phyloP scores from a whole-genome alignment of 306 rosid species.

The Prunus kanzakura region DNA sequence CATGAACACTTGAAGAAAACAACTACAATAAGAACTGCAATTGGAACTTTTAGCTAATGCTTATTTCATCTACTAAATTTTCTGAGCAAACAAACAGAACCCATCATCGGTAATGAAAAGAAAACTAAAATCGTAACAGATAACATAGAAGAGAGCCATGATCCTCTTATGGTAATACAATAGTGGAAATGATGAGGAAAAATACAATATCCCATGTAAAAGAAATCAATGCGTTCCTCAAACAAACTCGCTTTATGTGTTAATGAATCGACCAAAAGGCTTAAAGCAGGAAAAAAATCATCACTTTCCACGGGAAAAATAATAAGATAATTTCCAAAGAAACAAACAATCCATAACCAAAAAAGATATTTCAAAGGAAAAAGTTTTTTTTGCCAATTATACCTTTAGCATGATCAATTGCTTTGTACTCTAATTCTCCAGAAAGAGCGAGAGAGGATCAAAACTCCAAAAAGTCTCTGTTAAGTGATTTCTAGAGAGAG shows the following conservation, averaged over 20 bases:
- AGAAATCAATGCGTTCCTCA: not conserved
- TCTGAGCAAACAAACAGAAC: constrained; percentile 5
- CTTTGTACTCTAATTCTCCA: not conserved
- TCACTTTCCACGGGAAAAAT: not conserved
- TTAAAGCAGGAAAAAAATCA: not conserved
- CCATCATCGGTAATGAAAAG: not conserved
- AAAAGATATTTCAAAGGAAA: not conserved
- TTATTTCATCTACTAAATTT: not conserved
- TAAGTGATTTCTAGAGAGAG: constrained; percentile 1
- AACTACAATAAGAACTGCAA: not conserved
- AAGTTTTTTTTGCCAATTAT: not conserved
- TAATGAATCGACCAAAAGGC: not conserved
- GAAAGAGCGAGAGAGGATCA: constrained; percentile 1
- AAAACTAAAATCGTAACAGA: not conserved
- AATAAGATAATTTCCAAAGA: not conserved
- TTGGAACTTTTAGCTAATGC: not conserved
- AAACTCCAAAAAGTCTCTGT: not conserved
- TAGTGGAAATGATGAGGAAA: not conserved
- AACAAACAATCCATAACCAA: not conserved
- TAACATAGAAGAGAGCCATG: not conserved
- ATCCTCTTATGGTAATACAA: not conserved
- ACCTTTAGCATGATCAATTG: constrained; percentile 28
- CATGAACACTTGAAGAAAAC: not conserved
- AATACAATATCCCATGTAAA: not conserved
- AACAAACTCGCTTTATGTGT: not conserved